Evolutionary conservation across 768 basidiomycete species (phyloP), one percentile per base, ranked within the genome.

Genomic region (Mycena metata): DNA sequence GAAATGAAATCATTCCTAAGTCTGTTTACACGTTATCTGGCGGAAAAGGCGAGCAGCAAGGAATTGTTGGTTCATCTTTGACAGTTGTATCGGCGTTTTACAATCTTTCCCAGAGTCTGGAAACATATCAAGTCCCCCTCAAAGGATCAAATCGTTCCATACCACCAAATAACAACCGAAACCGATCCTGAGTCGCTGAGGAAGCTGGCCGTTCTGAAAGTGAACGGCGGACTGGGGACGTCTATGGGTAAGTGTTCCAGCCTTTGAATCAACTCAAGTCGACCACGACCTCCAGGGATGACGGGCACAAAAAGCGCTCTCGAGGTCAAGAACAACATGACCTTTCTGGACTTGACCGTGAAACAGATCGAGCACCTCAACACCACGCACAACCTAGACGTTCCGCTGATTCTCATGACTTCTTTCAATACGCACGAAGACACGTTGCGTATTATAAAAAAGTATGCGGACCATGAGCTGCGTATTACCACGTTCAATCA

Each of bases 381-480:
- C 85, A 91, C 90, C 56, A 87, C 89, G 52, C 84, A 89, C 76
- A 88, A 88, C 68, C 90, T 94, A 79, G 92, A 97, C 80, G 94
- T 97, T 47, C 96, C 95, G 19, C 92, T 98, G 80, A 92, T 98
- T 83, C 89, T 98, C 76, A 97, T 98, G 97, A 97, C 96, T 76
- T 97, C 95, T 60, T 98, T 99, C 87, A 97, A 97, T 85, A 98
- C 96, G 17, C 94, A 96, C 79, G 95, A 97, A 35, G 96, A 98
- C 80, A 97, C 96, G 56, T 89, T 94, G 69, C 92, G 94, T 70
- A 95, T 98, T 85, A 94, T 96, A 81, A 95, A 97, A 80, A 98
- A 97, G 83, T 98, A 98, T 79, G 90, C 91, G 47, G 92, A 95
- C 82, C 95, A 96, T 83, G 93, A 95, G 77, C 88, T 98, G 77